phyloP scores from a whole-genome alignment of 352 stramenopile genomes.

The Globisporangium spinosum region DNA sequence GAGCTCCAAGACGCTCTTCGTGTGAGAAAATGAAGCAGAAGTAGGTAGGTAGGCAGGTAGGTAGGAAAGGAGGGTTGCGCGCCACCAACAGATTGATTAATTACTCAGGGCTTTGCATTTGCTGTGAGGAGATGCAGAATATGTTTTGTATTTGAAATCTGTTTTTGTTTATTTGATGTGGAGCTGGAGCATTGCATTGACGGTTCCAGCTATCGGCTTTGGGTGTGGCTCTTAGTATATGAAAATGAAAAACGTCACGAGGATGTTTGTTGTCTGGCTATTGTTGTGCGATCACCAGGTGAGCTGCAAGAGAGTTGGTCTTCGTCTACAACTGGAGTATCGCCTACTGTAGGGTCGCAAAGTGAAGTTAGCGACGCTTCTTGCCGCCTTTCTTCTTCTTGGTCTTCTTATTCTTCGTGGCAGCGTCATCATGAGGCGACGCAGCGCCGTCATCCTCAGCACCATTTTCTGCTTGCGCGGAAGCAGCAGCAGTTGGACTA shows the following conservation, averaged over 20 bases:
- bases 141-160: background rate
- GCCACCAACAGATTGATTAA: slow-evolving; percentile 20
- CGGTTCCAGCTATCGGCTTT: background rate
- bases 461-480: slow-evolving; percentile 12
- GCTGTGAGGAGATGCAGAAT: background rate
- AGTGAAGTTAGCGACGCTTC: slow-evolving; percentile 37
- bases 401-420: slow-evolving; percentile 42
- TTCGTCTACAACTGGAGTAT: background rate
- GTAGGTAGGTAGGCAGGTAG: background rate
- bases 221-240: background rate
- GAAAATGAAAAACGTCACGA: slow-evolving; percentile 1
- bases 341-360: background rate
- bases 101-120: background rate
- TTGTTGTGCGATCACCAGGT: background rate
- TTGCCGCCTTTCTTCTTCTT: slow-evolving; percentile 63
- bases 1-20: slow-evolving; percentile 55
- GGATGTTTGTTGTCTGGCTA: background rate
- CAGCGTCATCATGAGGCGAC: slow-evolving; percentile 18
- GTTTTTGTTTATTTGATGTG: background rate
- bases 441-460: slow-evolving; percentile 23
- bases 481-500: background rate
- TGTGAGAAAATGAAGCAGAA: slow-evolving; percentile 26
- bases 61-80: background rate
- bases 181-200: background rate
- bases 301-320: background rate